Evolutionary conservation across 768 basidiomycete genomes (phyloP).

Genomic region (Pleurotus pulmonarius): DNA sequence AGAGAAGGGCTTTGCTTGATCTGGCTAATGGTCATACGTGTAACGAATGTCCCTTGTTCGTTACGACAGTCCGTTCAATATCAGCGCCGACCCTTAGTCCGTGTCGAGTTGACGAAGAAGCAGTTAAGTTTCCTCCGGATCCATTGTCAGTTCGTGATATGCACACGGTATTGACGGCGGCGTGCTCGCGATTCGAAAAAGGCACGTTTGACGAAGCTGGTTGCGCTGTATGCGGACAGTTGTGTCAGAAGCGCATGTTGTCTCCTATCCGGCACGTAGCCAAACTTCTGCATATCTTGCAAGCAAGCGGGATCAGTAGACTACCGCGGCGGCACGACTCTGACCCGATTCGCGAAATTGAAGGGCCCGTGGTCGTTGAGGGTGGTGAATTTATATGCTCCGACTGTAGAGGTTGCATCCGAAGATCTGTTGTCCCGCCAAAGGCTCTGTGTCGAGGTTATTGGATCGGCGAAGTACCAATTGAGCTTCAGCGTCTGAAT

Average conservation of each 20-base stretch:
- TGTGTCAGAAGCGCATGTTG: conserved; percentile 3
- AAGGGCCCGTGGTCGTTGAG: conserved; percentile 13
- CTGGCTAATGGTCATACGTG: no score
- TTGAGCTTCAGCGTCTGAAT: background rate
- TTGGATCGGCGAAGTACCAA: background rate
- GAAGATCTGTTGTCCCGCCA: background rate
- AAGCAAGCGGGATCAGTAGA: no score
- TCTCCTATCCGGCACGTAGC: conserved; percentile 7
- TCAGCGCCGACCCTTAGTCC: no score
- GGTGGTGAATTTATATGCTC: conserved; percentile 9
- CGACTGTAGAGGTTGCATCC: background rate
- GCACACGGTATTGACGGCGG: no score
- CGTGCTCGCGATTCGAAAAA: no score
- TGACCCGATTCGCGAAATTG: conserved; percentile 8
- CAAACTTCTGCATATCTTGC: conserved; percentile 3
- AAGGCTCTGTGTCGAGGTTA: background rate
- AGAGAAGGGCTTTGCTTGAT: no score
- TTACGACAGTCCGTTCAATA: no score
- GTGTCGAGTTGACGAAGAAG: no score
- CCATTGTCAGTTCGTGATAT: no score
- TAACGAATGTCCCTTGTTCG: no score
- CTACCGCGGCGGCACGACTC: no score
- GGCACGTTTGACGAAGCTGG: conserved; percentile 7
- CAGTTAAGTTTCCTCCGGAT: no score
- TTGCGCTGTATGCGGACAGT: conserved; percentile 14